Conservation (phyloP, 163 green algal genomes). For the Coccomyxa subellipsoidea region DNA sequence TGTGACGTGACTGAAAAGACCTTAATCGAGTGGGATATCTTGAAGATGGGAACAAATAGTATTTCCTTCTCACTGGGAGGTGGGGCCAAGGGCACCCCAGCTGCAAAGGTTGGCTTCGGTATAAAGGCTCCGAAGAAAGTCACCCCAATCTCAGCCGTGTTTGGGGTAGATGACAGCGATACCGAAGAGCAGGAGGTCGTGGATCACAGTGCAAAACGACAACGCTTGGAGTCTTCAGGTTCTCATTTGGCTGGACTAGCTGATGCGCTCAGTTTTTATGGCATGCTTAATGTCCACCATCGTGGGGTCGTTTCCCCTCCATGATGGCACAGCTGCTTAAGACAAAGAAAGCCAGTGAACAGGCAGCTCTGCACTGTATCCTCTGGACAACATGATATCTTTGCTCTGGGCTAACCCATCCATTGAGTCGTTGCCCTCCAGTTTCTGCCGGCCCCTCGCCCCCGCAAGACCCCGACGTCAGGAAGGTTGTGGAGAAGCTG, state of each 20-base stretch:
- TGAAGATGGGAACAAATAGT: not conserved
- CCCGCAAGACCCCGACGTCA: slow-evolving; percentile 38
- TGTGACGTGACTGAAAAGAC: too few species aligned
- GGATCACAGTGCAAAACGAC: not conserved
- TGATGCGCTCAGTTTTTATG: not conserved
- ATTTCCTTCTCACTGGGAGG: slow-evolving; percentile 7
- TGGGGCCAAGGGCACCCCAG: not conserved
- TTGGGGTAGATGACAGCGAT: slow-evolving; percentile 5
- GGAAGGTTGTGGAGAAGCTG: slow-evolving; percentile 53
- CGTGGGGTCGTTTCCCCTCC: too few species aligned
- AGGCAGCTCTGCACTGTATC: not conserved
- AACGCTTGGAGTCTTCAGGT: slow-evolving; percentile 5
- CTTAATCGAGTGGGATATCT: too few species aligned
- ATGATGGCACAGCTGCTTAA: not conserved
- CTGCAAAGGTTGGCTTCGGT: not conserved
- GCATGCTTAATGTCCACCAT: not conserved
- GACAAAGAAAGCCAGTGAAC: not conserved
- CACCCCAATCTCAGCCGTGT: not conserved
- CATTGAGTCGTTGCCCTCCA: slow-evolving; percentile 19
- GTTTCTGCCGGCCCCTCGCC: slow-evolving; percentile 11
- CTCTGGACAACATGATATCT: not conserved
- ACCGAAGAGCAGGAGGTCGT: not conserved
- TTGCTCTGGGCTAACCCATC: not conserved
- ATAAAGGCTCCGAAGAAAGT: not conserved
- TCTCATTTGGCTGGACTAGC: not conserved